Percentiles rank a stretch among this genome's conserved stretches.
Conservation (phyloP, 352 stramenopile species). For the Globisporangium camurandrum region DNA sequence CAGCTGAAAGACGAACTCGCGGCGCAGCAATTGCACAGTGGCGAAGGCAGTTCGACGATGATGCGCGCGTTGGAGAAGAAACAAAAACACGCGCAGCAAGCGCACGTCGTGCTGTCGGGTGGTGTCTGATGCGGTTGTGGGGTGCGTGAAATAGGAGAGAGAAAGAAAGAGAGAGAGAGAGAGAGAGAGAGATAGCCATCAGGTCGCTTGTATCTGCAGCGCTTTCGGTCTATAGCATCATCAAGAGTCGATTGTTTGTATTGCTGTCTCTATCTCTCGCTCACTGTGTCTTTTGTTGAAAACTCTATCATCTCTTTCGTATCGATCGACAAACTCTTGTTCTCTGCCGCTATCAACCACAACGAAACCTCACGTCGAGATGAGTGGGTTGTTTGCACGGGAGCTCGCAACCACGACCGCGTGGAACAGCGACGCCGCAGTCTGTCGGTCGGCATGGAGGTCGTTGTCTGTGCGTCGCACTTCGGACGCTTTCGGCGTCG, state of each 20-base stretch:
- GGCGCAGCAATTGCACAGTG: conserved; percentile 65
- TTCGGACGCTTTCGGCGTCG: conserved; percentile 36
- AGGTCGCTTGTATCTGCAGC: no score
- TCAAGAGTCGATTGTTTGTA: no score
- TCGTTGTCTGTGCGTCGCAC: conserved; percentile 37
- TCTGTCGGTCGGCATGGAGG: conserved; percentile 6
- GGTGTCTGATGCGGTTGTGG: no score
- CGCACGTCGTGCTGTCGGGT: conserved; percentile 75
- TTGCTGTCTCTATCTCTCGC: no score
- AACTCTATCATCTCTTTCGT: no score
- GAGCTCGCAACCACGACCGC: conserved; percentile 56
- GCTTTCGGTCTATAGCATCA: no score
- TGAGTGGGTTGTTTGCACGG: conserved; percentile 55
- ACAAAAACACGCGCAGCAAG: conserved; percentile 73
- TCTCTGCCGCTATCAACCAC: no score
- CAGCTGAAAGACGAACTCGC: conserved; percentile 79
- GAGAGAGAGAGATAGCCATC: no score
- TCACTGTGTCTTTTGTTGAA: no score
- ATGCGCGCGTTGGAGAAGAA: conserved; percentile 85
- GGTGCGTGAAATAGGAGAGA: no score
- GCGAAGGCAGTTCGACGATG: conserved; percentile 74
- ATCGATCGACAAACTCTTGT: no score
- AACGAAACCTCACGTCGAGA: conserved; percentile 6
- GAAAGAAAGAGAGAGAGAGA: no score
- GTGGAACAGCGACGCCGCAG: conserved; percentile 20